phyloP scores from a whole-genome alignment of 306 rosid species.

The Sindora glabra region DNA sequence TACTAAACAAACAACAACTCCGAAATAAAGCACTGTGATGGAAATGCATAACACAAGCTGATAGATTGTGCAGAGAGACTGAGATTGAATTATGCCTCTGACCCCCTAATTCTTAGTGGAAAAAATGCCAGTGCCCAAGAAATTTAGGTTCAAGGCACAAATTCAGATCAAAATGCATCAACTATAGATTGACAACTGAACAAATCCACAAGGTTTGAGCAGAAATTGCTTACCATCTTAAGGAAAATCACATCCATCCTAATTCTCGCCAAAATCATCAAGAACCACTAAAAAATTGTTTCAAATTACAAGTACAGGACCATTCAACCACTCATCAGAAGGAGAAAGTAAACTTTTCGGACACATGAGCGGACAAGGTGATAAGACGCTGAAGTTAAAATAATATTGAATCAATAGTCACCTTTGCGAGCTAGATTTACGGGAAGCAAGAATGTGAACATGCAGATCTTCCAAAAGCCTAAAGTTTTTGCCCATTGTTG shows the following conservation, averaged over 20 bases:
- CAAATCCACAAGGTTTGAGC: slow-evolving; percentile 1
- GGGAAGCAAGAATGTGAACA: slow-evolving; percentile 85
- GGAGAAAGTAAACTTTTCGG: slow-evolving; percentile 1
- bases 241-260: background rate
- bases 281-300: background rate
- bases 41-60: too few species aligned
- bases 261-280: background rate
- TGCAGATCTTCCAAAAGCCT: slow-evolving; percentile 92
- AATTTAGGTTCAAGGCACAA: slow-evolving; percentile 1
- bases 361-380: background rate
- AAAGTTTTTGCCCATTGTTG: slow-evolving; percentile 65
- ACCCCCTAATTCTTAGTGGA: background rate
- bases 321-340: background rate
- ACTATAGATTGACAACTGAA: background rate
- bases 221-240: background rate
- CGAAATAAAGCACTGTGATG: too few species aligned
- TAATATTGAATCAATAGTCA: slow-evolving; percentile 21
- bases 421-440: slow-evolving; percentile 79
- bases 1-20: too few species aligned
- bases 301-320: slow-evolving; percentile 11
- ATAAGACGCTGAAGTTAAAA: slow-evolving; percentile 6
- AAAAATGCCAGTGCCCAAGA: background rate
- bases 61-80: slow-evolving; percentile 1
- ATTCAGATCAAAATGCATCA: background rate
- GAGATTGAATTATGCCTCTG: slow-evolving; percentile 10